These are phyloP conservation scores for Zasmidium citrigriseum DNA, from an alignment of 2,329 filamentous ascomycete species.

Conservation along the genomic window DNA sequence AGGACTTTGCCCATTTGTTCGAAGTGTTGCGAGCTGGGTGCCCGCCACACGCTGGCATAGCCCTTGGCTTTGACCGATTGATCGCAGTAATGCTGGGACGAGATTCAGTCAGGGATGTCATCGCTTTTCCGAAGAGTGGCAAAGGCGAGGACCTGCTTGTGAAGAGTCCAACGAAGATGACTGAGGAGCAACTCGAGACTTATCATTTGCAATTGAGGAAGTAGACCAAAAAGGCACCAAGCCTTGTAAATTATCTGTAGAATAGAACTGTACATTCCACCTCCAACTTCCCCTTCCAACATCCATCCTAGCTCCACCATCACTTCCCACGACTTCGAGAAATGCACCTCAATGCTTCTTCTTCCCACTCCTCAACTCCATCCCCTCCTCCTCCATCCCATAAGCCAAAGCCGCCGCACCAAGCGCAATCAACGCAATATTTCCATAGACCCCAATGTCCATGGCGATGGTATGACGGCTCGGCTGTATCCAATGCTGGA, in stretches of 20 bases:
- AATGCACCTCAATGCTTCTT: slow-evolving; percentile 9
- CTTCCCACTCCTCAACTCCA: slow-evolving; percentile 15
- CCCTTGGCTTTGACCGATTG: slow-evolving; percentile 86
- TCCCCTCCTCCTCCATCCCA: slow-evolving; percentile 25
- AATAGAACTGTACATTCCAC: background rate
- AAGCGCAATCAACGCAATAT: slow-evolving; percentile 31
- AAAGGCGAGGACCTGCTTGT: slow-evolving; percentile 86
- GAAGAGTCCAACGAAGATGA: slow-evolving; percentile 71
- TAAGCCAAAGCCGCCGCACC: slow-evolving; percentile 30
- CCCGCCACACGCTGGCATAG: slow-evolving; percentile 92
- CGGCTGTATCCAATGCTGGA: slow-evolving; percentile 32
- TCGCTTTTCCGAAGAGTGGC: slow-evolving; percentile 93
- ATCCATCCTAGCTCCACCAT: background rate
- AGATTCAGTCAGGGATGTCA: slow-evolving; percentile 83
- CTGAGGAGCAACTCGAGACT: slow-evolving; percentile 57
- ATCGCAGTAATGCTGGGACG: slow-evolving; percentile 76
- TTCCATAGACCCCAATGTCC: slow-evolving; percentile 38
- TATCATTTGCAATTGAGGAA: slow-evolving; percentile 55
- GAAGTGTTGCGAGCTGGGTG: slow-evolving; percentile 81
- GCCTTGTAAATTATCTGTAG: background rate
- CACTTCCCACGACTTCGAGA: background rate
- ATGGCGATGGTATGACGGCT: slow-evolving; percentile 37
- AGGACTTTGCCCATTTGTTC: slow-evolving; percentile 82
- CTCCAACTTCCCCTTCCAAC: background rate
- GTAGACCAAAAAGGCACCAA: slow-evolving; percentile 18